A percentile compares a stretch with the other conserved stretches of the same genome.
Conservation (phyloP, 2,329 filamentous ascomycete species). For the Arachnomyces sp. region DNA sequence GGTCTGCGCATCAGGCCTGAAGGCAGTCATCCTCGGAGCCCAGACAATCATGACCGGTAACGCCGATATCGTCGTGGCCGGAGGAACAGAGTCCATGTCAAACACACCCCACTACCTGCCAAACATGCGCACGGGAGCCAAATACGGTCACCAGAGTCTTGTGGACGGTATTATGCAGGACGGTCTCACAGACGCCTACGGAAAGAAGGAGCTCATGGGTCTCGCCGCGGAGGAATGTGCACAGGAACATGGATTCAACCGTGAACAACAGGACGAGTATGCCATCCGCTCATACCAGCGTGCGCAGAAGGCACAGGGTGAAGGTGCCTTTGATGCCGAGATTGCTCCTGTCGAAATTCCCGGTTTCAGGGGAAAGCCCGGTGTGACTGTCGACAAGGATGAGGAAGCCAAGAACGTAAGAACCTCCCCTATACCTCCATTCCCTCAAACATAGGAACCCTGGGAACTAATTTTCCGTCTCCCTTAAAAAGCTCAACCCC, state of each 20-base stretch:
- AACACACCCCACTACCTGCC: constrained; percentile 95
- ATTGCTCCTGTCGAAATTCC: constrained; percentile 85
- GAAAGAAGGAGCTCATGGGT: constrained; percentile 93
- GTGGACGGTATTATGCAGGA: constrained; percentile 92
- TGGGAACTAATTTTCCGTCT: constrained; percentile 1
- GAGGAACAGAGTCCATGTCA: constrained; percentile 97
- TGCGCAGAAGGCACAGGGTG: constrained; percentile 76
- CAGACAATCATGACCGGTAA: constrained; percentile 98
- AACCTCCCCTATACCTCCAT: constrained; percentile 2
- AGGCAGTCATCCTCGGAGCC: constrained; percentile 87
- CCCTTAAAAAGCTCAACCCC: constrained; percentile 60
- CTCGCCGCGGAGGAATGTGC: constrained; percentile 88
- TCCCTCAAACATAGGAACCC: constrained; percentile 1
- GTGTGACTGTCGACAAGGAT: constrained; percentile 70
- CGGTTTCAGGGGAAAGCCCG: constrained; percentile 83
- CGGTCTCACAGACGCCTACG: constrained; percentile 86
- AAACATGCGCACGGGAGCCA: constrained; percentile 74
- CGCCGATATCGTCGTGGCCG: constrained; percentile 85
- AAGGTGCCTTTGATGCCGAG: constrained; percentile 73
- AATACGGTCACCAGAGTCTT: constrained; percentile 85
- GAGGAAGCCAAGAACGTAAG: constrained; percentile 88
- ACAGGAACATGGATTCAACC: constrained; percentile 68
- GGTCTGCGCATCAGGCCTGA: constrained; percentile 91
- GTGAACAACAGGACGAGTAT: constrained; percentile 89
- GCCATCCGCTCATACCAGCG: constrained; percentile 93